Percentiles rank a stretch among this genome's conserved stretches.
Conservation (phyloP, 768 basidiomycete species). For the Tricholomella constricta region DNA sequence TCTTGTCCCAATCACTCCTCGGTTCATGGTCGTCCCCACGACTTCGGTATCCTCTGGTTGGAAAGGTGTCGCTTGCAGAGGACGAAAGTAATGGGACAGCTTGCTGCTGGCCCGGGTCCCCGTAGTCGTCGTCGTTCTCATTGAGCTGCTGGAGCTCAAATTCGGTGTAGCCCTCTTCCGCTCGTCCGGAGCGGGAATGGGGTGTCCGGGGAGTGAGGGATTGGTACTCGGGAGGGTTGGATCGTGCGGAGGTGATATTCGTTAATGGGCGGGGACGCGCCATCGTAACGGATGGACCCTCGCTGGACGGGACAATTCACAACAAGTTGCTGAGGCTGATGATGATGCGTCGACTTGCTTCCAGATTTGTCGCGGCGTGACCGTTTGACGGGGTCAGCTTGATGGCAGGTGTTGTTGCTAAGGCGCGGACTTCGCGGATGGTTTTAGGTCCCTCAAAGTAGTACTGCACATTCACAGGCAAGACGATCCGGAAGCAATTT, state of each 20-base stretch:
- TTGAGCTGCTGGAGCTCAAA: conserved; percentile 45
- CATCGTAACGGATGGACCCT: conserved; percentile 26
- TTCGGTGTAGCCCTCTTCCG: conserved; percentile 54
- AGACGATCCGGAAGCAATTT: not conserved
- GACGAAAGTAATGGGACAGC: conserved; percentile 51
- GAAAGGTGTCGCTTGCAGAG: conserved; percentile 42
- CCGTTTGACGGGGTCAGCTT: not conserved
- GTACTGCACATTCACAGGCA: not conserved
- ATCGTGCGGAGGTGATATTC: conserved; percentile 35
- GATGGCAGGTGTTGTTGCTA: too few relatives aligned
- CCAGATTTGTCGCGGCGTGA: not conserved
- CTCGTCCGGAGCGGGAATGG: conserved; percentile 58
- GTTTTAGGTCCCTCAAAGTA: not conserved
- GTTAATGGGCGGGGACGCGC: conserved; percentile 40
- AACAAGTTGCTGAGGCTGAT: not conserved
- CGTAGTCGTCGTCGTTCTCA: conserved; percentile 36
- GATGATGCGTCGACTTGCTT: too few relatives aligned
- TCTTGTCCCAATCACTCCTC: conserved; percentile 1
- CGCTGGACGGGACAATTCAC: too few relatives aligned
- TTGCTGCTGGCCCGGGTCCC: conserved; percentile 41
- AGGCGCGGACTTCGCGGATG: not conserved
- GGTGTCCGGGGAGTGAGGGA: conserved; percentile 61
- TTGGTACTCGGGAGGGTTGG: conserved; percentile 35
- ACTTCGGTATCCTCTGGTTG: conserved; percentile 38
- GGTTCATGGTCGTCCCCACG: conserved; percentile 41